These are phyloP conservation scores for Saccharomyces hybrid DNA, from an alignment of 1,139 yeast genomes.

Conservation along the genomic window DNA sequence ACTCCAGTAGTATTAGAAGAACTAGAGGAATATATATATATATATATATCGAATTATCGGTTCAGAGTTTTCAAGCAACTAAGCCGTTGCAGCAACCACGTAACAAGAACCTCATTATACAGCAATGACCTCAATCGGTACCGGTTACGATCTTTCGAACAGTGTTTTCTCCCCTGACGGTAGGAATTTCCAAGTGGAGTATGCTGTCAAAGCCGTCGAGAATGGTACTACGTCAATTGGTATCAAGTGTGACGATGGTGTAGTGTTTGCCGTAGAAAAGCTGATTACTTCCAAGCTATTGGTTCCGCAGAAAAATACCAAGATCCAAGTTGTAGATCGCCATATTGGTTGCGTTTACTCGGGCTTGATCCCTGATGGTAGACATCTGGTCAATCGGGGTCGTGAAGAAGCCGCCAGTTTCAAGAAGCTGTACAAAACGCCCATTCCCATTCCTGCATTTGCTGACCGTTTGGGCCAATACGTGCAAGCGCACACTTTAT, in stretches of 20 bases:
- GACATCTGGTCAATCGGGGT: slow-evolving; percentile 85
- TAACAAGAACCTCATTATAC: not conserved
- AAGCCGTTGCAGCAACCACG: not conserved
- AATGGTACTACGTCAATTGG: slow-evolving; percentile 95
- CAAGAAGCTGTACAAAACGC: slow-evolving; percentile 67
- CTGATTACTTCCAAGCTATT: slow-evolving; percentile 77
- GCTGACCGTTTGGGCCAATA: slow-evolving; percentile 85
- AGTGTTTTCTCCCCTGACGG: slow-evolving; percentile 88
- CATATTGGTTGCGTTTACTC: slow-evolving; percentile 93
- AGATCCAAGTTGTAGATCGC: slow-evolving; percentile 87
- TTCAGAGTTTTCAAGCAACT: not conserved
- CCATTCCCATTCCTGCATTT: slow-evolving; percentile 73
- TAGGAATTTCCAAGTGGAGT: slow-evolving; percentile 96
- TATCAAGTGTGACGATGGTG: slow-evolving; percentile 83
- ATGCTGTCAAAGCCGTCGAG: slow-evolving; percentile 95
- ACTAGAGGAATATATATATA: too few relatives aligned
- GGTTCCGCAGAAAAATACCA: slow-evolving; percentile 80
- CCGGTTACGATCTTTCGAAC: slow-evolving; percentile 93
- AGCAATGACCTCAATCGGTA: slow-evolving; percentile 77
- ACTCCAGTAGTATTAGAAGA: too few relatives aligned
- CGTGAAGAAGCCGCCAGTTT: slow-evolving; percentile 85
- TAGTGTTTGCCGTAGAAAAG: slow-evolving; percentile 94
- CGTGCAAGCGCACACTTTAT: slow-evolving; percentile 92
- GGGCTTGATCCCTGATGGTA: slow-evolving; percentile 93
- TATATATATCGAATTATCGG: not conserved